phyloP scores from a whole-genome alignment of 768 basidiomycete genomes.

The Boletus huronensis region DNA sequence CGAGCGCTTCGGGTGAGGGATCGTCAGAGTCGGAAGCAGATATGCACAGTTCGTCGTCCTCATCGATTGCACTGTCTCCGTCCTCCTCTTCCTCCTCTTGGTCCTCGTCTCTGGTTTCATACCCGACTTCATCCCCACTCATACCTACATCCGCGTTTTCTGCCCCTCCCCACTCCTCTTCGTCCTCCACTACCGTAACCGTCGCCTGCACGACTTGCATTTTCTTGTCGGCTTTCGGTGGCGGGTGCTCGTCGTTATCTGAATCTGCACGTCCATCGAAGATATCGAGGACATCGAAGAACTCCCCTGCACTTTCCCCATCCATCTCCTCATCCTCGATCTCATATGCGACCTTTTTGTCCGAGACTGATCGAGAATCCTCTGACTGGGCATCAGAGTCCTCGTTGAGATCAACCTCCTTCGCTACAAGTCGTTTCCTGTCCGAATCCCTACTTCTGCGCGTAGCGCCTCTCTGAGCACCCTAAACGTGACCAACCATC shows the following conservation, averaged over 20 bases:
- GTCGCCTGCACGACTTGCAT: constrained; percentile 44
- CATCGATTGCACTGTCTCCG: constrained; percentile 26
- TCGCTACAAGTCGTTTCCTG: constrained; percentile 32
- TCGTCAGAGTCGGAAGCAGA: constrained; percentile 48
- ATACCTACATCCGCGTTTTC: constrained; percentile 28
- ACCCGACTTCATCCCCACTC: constrained; percentile 37
- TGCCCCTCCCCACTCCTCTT: constrained; percentile 26
- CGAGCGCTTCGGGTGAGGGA: constrained; percentile 54
- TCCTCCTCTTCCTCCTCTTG: constrained; percentile 28
- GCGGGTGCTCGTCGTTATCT: constrained; percentile 5
- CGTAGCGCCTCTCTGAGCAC: constrained; percentile 18
- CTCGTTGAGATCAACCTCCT: constrained; percentile 68
- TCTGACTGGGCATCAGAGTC: constrained; percentile 36
- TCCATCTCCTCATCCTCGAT: constrained; percentile 43
- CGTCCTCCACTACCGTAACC: constrained; percentile 44
- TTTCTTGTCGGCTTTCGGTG: constrained; percentile 12
- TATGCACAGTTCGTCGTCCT: constrained; percentile 45
- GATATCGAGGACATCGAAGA: constrained; percentile 63
- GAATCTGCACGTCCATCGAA: constrained; percentile 58
- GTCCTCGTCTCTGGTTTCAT: constrained; percentile 16
- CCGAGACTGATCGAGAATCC: constrained; percentile 16
- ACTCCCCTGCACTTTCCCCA: constrained; percentile 49
- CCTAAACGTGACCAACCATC: constrained; percentile 8
- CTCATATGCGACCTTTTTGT: constrained; percentile 31
- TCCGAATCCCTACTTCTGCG: constrained; percentile 23